A percentile compares a stretch with the other conserved stretches of the same genome.
Evolutionary conservation across 805 yeast species (phyloP).

Genomic region (Ogataea siamensis): DNA sequence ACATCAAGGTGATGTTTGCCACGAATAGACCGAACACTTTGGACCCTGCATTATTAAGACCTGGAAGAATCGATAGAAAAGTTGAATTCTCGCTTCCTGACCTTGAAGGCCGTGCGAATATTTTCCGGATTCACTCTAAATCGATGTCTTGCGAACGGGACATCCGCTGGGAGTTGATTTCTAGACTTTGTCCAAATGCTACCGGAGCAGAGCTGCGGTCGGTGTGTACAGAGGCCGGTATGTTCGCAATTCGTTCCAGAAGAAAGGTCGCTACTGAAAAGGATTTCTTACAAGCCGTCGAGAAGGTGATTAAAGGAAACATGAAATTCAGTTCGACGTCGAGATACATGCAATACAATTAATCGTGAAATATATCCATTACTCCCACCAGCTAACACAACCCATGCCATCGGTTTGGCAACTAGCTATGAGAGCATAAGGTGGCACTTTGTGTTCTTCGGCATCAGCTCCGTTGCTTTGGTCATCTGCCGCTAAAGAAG

Average conservation of each 20-base stretch:
- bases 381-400: constrained; percentile 93
- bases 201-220: constrained; percentile 99
- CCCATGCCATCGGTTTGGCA: constrained; percentile 98
- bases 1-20: constrained; percentile 98
- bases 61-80: constrained; percentile 98
- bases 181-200: constrained; percentile 95
- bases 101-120: constrained; percentile 96
- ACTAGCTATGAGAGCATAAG: constrained; percentile 82
- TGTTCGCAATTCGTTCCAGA: constrained; percentile 98
- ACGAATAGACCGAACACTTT: constrained; percentile 97
- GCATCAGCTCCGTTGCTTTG: constrained; percentile 24
- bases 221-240: constrained; percentile 99
- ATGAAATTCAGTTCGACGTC: constrained; percentile 96
- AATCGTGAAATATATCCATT: constrained; percentile 18
- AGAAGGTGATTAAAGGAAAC: constrained; percentile 97
- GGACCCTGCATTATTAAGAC: constrained; percentile 96
- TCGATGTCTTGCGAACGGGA: constrained; percentile 97
- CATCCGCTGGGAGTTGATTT: constrained; percentile 97
- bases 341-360: constrained; percentile 98
- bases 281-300: constrained; percentile 96
- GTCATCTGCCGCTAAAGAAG: constrained; percentile 27
- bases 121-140: constrained; percentile 94
- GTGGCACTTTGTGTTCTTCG: constrained; percentile 51
- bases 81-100: constrained; percentile 97
- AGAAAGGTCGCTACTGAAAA: constrained; percentile 98